Base-by-base conservation (phyloP, 441 rosid species). In the Macaranga tanarius region DNA sequence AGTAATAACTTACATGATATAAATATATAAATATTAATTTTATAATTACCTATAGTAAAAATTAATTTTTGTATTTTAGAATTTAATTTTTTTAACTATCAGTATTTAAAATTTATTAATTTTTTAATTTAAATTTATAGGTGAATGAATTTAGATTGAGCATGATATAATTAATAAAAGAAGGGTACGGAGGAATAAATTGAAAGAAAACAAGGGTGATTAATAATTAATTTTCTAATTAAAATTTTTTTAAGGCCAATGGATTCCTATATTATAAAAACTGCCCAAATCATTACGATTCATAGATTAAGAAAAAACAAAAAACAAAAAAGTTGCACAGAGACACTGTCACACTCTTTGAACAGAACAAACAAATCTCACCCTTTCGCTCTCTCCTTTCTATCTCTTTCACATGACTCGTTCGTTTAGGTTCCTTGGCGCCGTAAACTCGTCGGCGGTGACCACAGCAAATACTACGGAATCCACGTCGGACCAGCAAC, bases 381-480 rank as follows among this genome's bases (percentile, higher is more conserved):
- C 42, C 60, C 72, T 57, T 16, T 38, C 60, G 47, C 71, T 59
- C 71, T 66, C 72, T 5, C 34, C 34, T 34, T 34, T 34, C 38
- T 4, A 3, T 34, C 38, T 1, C 38, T 7, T 48, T 61, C 65
- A 66, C 68, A 71, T 71, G 97, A 84, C 90, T 85, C 97, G 91
- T 76, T 77, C 78, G 62, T 63, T 84, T 73, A 75, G 90, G 71
- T 67, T 81, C 51, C 87, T 90, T 26, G 79, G 80, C 75, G 82
- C 79, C 85, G 77, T 58, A 5, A 82, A 80, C 69, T 55, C 83
- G 5, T 58, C 81, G 73, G 82, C 74, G 61, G 81, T 71, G 50
- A 70, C 72, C 52, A 40, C 74, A 25, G 4, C 28, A 22, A 45
- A n/a, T 25, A 2, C 16, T 4, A 5, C 52, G 20, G 20, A 51